These are phyloP conservation scores for Xanthoceras sorbifolium DNA, from an alignment of 345 rosid genomes.

Conservation along the genomic window DNA sequence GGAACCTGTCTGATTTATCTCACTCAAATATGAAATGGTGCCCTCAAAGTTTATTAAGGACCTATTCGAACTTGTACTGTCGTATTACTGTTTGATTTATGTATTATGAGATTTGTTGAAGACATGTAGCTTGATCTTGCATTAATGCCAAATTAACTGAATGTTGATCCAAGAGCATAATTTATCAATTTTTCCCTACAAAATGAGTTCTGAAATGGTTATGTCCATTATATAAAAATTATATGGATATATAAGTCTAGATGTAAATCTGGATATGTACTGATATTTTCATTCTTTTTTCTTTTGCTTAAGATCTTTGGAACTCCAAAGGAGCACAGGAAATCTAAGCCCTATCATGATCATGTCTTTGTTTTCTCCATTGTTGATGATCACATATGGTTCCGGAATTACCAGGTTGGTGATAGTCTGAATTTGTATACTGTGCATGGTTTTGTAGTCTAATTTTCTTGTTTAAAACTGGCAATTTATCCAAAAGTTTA, in stretches of 20 bases:
- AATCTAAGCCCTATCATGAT: slow-evolving; percentile 92
- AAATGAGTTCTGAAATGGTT: not conserved
- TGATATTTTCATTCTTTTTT: slow-evolving; percentile 11
- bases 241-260: not conserved
- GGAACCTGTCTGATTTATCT: not conserved
- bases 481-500: not conserved
- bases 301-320: slow-evolving; percentile 62
- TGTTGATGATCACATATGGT: slow-evolving; percentile 95
- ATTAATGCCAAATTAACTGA: not conserved
- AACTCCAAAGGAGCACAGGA: slow-evolving; percentile 84
- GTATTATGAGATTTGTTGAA: not conserved
- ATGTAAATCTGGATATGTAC: not conserved
- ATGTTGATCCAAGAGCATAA: not conserved
- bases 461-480: not conserved
- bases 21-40: not conserved
- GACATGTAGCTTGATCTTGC: not conserved
- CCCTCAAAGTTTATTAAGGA: not conserved
- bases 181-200: not conserved
- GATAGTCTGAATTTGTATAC: not conserved
- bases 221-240: not conserved
- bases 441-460: not conserved
- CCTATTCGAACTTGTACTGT: not conserved
- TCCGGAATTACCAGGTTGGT: slow-evolving; percentile 95
- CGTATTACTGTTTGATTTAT: not conserved
- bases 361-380: slow-evolving; percentile 94